Conservation (phyloP, 2,329 filamentous ascomycete species). For the Chrysoporthe austroafricana region DNA sequence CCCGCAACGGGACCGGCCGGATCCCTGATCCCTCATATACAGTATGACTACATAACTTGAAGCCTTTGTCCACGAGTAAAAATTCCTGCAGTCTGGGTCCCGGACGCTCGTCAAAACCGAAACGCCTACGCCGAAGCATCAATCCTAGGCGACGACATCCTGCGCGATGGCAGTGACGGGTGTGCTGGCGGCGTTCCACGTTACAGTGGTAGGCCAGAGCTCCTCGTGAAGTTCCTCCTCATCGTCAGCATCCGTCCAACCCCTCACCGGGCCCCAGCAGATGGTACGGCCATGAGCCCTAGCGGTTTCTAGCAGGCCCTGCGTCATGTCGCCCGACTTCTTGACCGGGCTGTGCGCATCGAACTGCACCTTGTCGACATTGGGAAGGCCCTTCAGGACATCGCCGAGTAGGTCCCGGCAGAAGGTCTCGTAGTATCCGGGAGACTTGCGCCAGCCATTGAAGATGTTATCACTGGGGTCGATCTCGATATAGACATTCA, state of each 20-base stretch:
- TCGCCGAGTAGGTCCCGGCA: constrained; percentile 59
- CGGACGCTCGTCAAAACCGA: background rate
- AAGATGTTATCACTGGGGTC: constrained; percentile 72
- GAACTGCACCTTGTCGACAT: constrained; percentile 64
- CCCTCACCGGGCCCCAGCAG: constrained; percentile 69
- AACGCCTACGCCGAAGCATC: constrained; percentile 9
- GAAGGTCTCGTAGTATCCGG: constrained; percentile 73
- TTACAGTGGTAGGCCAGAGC: background rate
- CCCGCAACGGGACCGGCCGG: background rate
- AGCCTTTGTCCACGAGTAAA: background rate
- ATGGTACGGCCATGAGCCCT: constrained; percentile 54
- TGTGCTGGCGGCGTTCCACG: background rate
- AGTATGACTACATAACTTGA: background rate
- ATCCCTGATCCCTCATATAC: background rate
- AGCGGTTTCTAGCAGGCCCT: constrained; percentile 58
- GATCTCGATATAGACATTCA: constrained; percentile 72
- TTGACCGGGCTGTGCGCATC: constrained; percentile 70
- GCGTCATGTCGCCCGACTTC: constrained; percentile 67
- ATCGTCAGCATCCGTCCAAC: constrained; percentile 61
- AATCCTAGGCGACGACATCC: constrained; percentile 11
- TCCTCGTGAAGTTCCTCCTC: constrained; percentile 1
- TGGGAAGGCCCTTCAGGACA: constrained; percentile 61
- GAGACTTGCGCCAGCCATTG: constrained; percentile 66
- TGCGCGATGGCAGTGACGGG: constrained; percentile 10
- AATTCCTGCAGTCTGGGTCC: background rate